phyloP scores from a whole-genome alignment of 805 yeast species.

The Candida piceae region DNA sequence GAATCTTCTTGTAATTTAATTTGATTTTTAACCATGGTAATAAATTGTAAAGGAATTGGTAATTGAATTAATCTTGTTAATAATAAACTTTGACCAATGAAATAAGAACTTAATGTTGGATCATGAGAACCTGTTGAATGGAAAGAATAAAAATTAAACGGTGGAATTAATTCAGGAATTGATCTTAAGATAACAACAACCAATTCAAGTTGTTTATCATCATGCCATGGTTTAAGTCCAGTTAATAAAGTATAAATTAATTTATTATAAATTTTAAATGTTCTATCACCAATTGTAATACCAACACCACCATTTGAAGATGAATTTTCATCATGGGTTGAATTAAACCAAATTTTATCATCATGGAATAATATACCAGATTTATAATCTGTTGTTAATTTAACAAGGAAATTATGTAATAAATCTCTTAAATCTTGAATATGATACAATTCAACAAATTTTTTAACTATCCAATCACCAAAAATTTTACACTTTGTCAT shows the following conservation, averaged over 20 bases:
- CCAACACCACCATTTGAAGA: constrained; percentile 35
- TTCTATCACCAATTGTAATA: constrained; percentile 42
- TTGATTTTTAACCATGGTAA: constrained; percentile 5
- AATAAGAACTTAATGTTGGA: constrained; percentile 74
- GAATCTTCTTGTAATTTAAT: neutral
- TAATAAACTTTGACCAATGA: constrained; percentile 70
- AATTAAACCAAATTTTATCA: constrained; percentile 46
- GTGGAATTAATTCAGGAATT: constrained; percentile 68
- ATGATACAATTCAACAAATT: constrained; percentile 47
- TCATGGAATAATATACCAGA: constrained; percentile 43
- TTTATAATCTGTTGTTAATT: constrained; percentile 44
- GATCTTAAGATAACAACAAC: constrained; percentile 43
- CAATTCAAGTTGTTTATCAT: constrained; percentile 54
- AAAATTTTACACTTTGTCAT: constrained; percentile 69
- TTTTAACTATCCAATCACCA: constrained; percentile 68
- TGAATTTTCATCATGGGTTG: constrained; percentile 14
- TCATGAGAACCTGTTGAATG: constrained; percentile 66
- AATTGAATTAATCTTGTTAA: constrained; percentile 54
- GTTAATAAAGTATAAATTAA: constrained; percentile 58
- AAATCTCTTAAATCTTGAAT: constrained; percentile 29
- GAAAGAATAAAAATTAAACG: constrained; percentile 55
- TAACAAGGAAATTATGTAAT: constrained; percentile 43
- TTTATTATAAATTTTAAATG: constrained; percentile 63
- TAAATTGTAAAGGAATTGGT: constrained; percentile 43
- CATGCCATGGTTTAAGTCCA: constrained; percentile 77